Percentiles rank a stretch among this genome's conserved stretches.
These are phyloP conservation scores for Colletotrichum liaoningense DNA, from an alignment of 2,329 filamentous ascomycete species.

Conservation along the genomic window DNA sequence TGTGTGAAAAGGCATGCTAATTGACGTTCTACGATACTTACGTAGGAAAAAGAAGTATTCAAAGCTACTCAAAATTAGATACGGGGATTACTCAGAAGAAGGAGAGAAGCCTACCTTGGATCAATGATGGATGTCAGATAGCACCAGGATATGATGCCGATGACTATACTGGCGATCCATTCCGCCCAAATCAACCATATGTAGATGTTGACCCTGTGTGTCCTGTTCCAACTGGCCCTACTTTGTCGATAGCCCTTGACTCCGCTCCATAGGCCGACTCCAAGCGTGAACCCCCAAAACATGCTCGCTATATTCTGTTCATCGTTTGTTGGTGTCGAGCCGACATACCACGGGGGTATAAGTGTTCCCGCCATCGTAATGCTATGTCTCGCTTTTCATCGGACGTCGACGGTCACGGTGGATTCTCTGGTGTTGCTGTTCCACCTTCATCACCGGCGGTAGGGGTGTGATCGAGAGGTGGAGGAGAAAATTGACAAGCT, in stretches of 20 bases:
- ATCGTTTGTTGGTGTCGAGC: slow-evolving; percentile 24
- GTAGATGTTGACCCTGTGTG: slow-evolving; percentile 48
- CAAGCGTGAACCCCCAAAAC: slow-evolving; percentile 50
- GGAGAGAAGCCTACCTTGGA: slow-evolving; percentile 40
- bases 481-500: background rate
- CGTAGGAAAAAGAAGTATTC: slow-evolving; percentile 32
- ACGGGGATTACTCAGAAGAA: background rate
- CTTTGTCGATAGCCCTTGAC: slow-evolving; percentile 51
- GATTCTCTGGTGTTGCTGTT: background rate
- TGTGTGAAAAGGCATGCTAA: too few species aligned
- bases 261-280: slow-evolving; percentile 47
- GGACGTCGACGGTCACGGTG: background rate
- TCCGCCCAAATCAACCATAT: slow-evolving; percentile 55
- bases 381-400: background rate
- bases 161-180: slow-evolving; percentile 46
- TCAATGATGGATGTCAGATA: slow-evolving; percentile 46
- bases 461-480: background rate
- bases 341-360: slow-evolving; percentile 30
- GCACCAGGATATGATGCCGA: slow-evolving; percentile 50
- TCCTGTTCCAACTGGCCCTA: slow-evolving; percentile 43
- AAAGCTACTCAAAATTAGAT: slow-evolving; percentile 23
- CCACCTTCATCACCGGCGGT: slow-evolving; percentile 4
- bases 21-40: background rate
- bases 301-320: slow-evolving; percentile 50
- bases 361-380: slow-evolving; percentile 26